phyloP scores from a whole-genome alignment of 441 rosid genomes.

The Pelargonium fulgidum region DNA sequence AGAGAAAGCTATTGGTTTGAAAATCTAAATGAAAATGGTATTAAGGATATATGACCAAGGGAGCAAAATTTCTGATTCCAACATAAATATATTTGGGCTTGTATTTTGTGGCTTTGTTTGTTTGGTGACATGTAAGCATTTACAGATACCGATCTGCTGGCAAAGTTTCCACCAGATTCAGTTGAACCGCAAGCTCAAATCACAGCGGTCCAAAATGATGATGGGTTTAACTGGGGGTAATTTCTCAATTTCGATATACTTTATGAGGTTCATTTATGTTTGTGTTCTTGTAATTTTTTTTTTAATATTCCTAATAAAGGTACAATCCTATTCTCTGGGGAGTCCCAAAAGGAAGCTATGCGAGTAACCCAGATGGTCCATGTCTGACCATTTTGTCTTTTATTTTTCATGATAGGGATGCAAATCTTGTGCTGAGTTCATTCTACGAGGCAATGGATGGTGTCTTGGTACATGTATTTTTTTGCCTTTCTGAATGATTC shows the following conservation, averaged over 20 bases:
- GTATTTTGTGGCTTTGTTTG: constrained; percentile 13
- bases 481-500: constrained; percentile 14
- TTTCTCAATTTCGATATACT: constrained; percentile 23
- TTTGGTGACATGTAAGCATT: constrained; percentile 25
- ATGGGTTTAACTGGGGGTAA: constrained; percentile 98
- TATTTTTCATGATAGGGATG: constrained; percentile 9
- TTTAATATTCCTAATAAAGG: constrained; percentile 34
- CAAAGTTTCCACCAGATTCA: constrained; percentile 72
- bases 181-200: constrained; percentile 74
- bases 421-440: constrained; percentile 2
- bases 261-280: constrained; percentile 18
- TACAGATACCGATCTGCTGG: constrained; percentile 63
- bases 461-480: constrained; percentile 4
- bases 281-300: constrained; percentile 9
- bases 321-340: constrained; percentile 98
- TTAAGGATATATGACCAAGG: background rate
- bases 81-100: constrained; percentile 16
- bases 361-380: constrained; percentile 71
- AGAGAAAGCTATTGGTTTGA: background rate
- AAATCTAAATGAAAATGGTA: background rate
- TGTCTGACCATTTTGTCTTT: constrained; percentile 26
- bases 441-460: constrained; percentile 13
- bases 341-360: constrained; percentile 97
- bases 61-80: constrained; percentile 9
- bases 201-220: constrained; percentile 59